These are phyloP conservation scores for Mollisia scopiformis DNA, from an alignment of 2,329 filamentous ascomycete genomes.

Conservation along the genomic window DNA sequence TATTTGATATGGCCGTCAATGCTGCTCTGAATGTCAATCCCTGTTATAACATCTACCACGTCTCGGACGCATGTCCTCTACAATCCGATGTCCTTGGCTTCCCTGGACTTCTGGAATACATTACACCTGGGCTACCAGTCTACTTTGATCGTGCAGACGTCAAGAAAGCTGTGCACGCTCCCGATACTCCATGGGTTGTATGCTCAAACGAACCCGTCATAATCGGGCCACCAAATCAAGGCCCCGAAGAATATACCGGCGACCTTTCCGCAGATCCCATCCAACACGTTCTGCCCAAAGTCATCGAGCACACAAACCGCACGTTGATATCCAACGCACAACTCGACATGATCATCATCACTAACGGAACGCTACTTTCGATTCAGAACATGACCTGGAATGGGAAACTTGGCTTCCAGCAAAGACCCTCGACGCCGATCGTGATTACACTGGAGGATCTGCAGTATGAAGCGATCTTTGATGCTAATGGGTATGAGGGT, in stretches of 20 bases:
- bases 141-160: slow-evolving; percentile 58
- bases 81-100: slow-evolving; percentile 37
- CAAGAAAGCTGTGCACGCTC: slow-evolving; percentile 50
- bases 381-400: slow-evolving; percentile 72
- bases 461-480: background rate
- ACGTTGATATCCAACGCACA: background rate
- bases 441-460: slow-evolving; percentile 15
- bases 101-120: slow-evolving; percentile 38
- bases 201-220: slow-evolving; percentile 47
- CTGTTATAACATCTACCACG: slow-evolving; percentile 54
- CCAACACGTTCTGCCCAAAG: slow-evolving; percentile 3
- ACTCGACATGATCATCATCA: slow-evolving; percentile 57
- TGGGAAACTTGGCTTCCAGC: slow-evolving; percentile 59
- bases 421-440: slow-evolving; percentile 38
- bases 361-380: slow-evolving; percentile 58
- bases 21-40: slow-evolving; percentile 39
- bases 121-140: slow-evolving; percentile 41
- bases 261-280: slow-evolving; percentile 39
- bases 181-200: slow-evolving; percentile 43
- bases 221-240: slow-evolving; percentile 38
- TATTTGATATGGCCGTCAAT: slow-evolving; percentile 41
- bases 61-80: slow-evolving; percentile 42
- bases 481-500: slow-evolving; percentile 28
- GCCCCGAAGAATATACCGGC: slow-evolving; percentile 23
- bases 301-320: slow-evolving; percentile 8